Evolutionary conservation across 257 asterid genomes (phyloP).

Genomic region (Eucommia ulmoides): DNA sequence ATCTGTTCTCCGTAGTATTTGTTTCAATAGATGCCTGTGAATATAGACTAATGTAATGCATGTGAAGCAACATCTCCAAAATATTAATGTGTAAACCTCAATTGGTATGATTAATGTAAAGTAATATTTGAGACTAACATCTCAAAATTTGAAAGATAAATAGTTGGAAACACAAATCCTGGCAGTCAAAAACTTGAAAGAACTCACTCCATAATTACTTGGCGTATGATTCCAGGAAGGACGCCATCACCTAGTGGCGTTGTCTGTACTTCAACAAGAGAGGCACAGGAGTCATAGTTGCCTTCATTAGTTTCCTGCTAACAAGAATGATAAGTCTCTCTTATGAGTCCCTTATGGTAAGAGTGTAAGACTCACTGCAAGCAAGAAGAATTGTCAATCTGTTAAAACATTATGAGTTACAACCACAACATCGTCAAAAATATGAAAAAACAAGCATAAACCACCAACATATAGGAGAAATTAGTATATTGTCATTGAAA

Average conservation of each 20-base stretch:
- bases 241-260: slow-evolving; percentile 69
- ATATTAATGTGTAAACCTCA: not conserved
- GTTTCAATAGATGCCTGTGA: too few species aligned
- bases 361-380: too few species aligned
- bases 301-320: slow-evolving; percentile 36
- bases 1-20: too few species aligned
- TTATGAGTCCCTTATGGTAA: too few species aligned
- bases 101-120: too few species aligned
- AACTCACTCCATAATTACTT: slow-evolving; percentile 67
- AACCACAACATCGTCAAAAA: too few species aligned
- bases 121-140: not conserved
- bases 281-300: slow-evolving; percentile 2
- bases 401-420: too few species aligned
- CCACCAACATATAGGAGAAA: too few species aligned
- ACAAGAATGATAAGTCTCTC: slow-evolving; percentile 2
- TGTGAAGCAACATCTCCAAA: not conserved
- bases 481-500: too few species aligned
- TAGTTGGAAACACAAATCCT: not conserved
- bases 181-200: not conserved
- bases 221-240: slow-evolving; percentile 89
- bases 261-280: slow-evolving; percentile 64
- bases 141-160: not conserved
- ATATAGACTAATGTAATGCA: not conserved
- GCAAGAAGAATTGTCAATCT: too few species aligned
- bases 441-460: too few species aligned